A percentile compares a stretch with the other conserved stretches of the same genome.
Evolutionary conservation across 257 asterid genomes (phyloP).

Genomic region (Solanum gandarillasii): DNA sequence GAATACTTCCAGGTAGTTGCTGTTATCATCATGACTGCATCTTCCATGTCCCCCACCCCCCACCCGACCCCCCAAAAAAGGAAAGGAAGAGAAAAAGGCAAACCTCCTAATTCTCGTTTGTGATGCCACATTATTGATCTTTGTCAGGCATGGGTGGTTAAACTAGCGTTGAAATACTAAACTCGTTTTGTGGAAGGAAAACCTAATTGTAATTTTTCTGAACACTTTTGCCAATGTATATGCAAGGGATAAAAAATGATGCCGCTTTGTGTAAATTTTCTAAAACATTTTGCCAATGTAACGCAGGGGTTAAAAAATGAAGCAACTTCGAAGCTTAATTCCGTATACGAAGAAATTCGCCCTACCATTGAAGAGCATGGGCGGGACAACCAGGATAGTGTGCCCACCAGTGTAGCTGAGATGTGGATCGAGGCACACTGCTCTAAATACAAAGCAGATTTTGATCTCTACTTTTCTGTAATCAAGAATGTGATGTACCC

Average conservation of each 20-base stretch:
- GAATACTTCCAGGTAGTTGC: background rate
- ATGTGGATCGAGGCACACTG: slow-evolving; percentile 91
- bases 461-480: slow-evolving; percentile 52
- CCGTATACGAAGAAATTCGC: slow-evolving; percentile 74
- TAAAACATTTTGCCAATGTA: background rate
- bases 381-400: slow-evolving; percentile 77
- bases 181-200: background rate
- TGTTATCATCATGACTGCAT: background rate
- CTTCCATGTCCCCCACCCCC: background rate
- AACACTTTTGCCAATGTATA: background rate
- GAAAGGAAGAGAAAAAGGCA: background rate
- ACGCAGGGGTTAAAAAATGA: slow-evolving; percentile 52
- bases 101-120: background rate
- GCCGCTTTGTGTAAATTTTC: slow-evolving; percentile 14
- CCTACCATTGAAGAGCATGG: slow-evolving; percentile 84
- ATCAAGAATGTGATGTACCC: slow-evolving; percentile 62
- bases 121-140: background rate
- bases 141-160: background rate
- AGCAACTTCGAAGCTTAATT: slow-evolving; percentile 47
- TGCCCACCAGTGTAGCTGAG: slow-evolving; percentile 63
- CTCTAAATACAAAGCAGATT: slow-evolving; percentile 55
- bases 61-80: background rate
- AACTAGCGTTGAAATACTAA: background rate
- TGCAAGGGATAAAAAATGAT: slow-evolving; percentile 51
- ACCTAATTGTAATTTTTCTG: background rate